Evolutionary conservation across 192 early-diverging fungal species (phyloP), one percentile per base, ranked within the genome.

Genomic region (Podochytrium sp.): DNA sequence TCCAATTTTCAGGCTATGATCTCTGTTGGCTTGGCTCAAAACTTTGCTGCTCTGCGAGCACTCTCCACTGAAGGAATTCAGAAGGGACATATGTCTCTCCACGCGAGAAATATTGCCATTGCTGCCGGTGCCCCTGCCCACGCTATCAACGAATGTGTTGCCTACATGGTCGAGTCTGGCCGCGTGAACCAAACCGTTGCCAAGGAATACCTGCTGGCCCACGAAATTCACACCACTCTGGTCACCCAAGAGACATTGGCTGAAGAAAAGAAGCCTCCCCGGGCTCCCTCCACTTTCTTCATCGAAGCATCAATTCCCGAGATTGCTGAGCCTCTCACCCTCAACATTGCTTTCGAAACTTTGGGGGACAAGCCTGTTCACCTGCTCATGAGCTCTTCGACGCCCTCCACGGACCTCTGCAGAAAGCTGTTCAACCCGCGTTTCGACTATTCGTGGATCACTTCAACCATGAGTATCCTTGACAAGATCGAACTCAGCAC

Each of bases 41-140:
- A 92, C 78, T 92, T 92, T 88, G 91, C 91, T 12, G 91, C 91
- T 3, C 75, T 92, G 18, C 65, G 91, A 35, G 91, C 91, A 6
- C 72, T 92, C 20, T 78, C 83, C 6, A 90, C 91, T 14, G 91
- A 92, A 68, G 91, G 91, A 2, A 92, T 92, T 73, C 91, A 92
- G 71, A 80, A 84, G 29, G 90, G 91, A 16, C 90, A 91, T 60
- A 91, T 92, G 90, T 76, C 81, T 5, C 58, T 85, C 33, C 77
- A 80, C 53, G 83, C 79, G 32, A 57, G 73, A 42, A 82, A 79
- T 61, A 74, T 79, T 52, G 80, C 80, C 32, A 89, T 91, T 68
- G 86, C 89, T 18, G 91, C 91, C 6, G 91, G 91, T 42, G 88
- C 90, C 16, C 90, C 91, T 23, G 58, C 88, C 4, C 83, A 85